Conservation (phyloP, 176 grass and related monocot species). For the sorghum (Sorghum bicolor) region DNA sequence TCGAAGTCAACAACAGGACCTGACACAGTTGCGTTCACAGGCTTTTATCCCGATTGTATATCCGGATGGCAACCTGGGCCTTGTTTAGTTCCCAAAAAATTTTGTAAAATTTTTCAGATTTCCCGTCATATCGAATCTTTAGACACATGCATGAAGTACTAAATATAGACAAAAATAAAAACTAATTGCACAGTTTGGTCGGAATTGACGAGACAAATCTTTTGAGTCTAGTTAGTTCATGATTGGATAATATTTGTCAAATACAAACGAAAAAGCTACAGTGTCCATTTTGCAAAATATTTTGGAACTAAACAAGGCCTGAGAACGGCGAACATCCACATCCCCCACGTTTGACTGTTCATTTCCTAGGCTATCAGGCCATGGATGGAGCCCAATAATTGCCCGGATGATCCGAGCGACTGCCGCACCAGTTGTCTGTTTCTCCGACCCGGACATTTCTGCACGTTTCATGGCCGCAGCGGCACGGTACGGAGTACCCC, state of each 20-base stretch:
- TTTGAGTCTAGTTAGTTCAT: too few species aligned
- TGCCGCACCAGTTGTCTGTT: neutral
- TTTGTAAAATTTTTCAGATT: too few species aligned
- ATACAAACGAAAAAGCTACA: too few species aligned
- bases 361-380: neutral
- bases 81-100: too few species aligned
- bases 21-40: neutral
- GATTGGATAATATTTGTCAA: too few species aligned
- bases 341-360: neutral
- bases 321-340: neutral
- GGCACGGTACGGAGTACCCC: neutral
- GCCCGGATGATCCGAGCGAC: neutral
- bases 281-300: too few species aligned
- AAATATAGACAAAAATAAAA: too few species aligned
- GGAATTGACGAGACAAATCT: too few species aligned
- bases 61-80: neutral
- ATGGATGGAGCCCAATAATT: neutral
- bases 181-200: too few species aligned
- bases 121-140: too few species aligned
- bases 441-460: neutral
- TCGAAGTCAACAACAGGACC: neutral
- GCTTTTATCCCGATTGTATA: neutral
- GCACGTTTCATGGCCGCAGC: slow-evolving; percentile 21
- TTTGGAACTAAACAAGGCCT: too few species aligned
- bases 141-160: too few species aligned